phyloP scores from a whole-genome alignment of 495 filamentous ascomycete species.

The Tuber melanosporum region DNA sequence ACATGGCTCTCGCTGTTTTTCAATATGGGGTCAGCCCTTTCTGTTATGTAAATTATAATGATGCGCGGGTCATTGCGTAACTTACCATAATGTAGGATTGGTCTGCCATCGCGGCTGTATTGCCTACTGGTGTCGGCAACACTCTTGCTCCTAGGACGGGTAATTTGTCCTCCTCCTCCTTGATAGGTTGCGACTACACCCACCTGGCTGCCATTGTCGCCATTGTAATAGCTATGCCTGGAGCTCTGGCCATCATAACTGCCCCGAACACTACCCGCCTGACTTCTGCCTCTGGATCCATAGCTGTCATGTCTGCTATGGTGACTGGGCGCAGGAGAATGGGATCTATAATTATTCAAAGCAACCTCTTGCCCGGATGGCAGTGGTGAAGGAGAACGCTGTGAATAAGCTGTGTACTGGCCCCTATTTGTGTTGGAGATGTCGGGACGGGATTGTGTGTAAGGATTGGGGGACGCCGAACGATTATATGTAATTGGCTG shows the following conservation, averaged over 20 bases:
- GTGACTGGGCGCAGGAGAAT: conserved; percentile 37
- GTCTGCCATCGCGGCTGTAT: conserved; percentile 75
- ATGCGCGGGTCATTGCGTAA: conserved; percentile 31
- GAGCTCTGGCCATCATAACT: conserved; percentile 35
- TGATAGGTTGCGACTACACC: conserved; percentile 31
- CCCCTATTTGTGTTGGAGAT: conserved; percentile 36
- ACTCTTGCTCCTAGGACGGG: conserved; percentile 71
- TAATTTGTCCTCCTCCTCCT: conserved; percentile 43
- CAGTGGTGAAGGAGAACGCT: conserved; percentile 38
- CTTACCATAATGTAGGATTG: conserved; percentile 90
- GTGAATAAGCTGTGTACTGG: conserved; percentile 38
- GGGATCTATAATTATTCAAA: conserved; percentile 30
- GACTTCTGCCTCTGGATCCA: conserved; percentile 49
- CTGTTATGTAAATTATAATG: neutral
- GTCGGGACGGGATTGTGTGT: conserved; percentile 39
- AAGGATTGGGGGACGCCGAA: conserved; percentile 37
- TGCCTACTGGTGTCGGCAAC: conserved; percentile 64
- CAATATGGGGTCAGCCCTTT: conserved; percentile 26
- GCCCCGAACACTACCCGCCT: conserved; percentile 26
- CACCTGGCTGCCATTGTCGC: conserved; percentile 32
- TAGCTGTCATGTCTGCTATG: conserved; percentile 48
- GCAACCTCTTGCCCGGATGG: conserved; percentile 38
- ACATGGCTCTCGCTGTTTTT: conserved; percentile 74
- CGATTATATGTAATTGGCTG: conserved; percentile 36
- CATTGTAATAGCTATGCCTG: conserved; percentile 38